Conservation (phyloP, 306 rosid species). For the Rubus parviflorus region DNA sequence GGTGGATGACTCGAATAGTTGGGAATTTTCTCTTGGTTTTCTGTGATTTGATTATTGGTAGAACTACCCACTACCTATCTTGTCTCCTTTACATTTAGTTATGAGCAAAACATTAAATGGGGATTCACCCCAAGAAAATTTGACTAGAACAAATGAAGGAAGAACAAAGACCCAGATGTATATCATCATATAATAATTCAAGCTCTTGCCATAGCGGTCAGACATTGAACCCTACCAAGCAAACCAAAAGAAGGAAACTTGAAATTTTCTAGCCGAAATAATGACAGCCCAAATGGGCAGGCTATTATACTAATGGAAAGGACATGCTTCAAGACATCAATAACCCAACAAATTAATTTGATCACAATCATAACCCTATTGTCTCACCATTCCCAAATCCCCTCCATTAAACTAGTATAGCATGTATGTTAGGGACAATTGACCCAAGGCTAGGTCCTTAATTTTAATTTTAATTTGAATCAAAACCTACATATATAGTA, state of each 20-base stretch:
- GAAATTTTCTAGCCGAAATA: conserved; percentile 21
- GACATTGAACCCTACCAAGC: conserved; percentile 35
- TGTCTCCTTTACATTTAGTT: conserved; percentile 5
- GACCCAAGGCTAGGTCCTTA: conserved; percentile 1
- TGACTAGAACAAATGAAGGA: conserved; percentile 31
- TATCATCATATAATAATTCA: conserved; percentile 18
- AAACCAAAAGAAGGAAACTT: conserved; percentile 24
- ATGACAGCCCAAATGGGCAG: conserved; percentile 12
- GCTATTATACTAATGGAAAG: conserved; percentile 8
- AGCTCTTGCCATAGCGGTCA: conserved; percentile 20
- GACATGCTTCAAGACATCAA: conserved; percentile 18
- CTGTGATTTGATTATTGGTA: neutral
- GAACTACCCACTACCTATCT: neutral
- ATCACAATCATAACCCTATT: neutral
- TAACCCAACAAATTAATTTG: neutral
- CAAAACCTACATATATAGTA: conserved; percentile 14
- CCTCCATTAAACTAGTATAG: neutral
- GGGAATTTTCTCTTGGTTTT: neutral
- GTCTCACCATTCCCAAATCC: neutral
- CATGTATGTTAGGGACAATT: neutral
- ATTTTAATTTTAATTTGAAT: neutral
- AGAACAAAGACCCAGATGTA: conserved; percentile 2
- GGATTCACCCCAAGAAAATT: conserved; percentile 41
- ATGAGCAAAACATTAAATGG: conserved; percentile 31
- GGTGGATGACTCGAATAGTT: neutral